phyloP scores from a whole-genome alignment of 1,284 basidiomycete species.

The Boletus subluridellus region DNA sequence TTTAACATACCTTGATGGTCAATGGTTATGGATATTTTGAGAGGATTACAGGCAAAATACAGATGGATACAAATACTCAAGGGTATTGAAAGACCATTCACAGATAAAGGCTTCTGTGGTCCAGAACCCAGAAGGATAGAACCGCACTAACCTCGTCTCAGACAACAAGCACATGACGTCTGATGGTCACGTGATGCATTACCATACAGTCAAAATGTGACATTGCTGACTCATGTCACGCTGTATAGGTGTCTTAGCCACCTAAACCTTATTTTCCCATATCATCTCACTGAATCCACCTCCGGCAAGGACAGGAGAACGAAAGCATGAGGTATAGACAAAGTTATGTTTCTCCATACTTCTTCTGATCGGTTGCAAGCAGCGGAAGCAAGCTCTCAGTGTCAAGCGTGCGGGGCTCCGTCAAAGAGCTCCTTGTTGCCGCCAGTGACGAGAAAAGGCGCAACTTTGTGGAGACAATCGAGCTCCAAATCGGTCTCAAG shows the following conservation, averaged over 20 bases:
- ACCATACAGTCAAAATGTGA: slow-evolving; percentile 9
- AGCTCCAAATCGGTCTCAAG: slow-evolving; percentile 96
- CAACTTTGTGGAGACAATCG: slow-evolving; percentile 91
- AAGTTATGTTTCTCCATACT: not conserved
- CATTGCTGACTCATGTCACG: slow-evolving; percentile 30
- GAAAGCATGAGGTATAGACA: slow-evolving; percentile 32
- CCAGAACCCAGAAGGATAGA: not conserved
- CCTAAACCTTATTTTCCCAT: slow-evolving; percentile 31
- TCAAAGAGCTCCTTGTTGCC: slow-evolving; percentile 78
- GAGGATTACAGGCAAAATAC: not conserved
- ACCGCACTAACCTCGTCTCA: not conserved
- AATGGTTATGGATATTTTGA: not conserved
- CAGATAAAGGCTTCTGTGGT: slow-evolving; percentile 10
- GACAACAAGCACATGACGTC: slow-evolving; percentile 15
- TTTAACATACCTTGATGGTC: slow-evolving; percentile 3
- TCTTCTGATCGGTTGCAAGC: slow-evolving; percentile 6
- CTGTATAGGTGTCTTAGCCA: slow-evolving; percentile 35
- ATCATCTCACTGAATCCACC: slow-evolving; percentile 22
- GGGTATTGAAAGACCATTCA: slow-evolving; percentile 15
- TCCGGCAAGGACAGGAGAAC: slow-evolving; percentile 11
- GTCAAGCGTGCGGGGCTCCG: slow-evolving; percentile 96
- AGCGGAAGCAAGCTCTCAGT: slow-evolving; percentile 80
- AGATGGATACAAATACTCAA: not conserved
- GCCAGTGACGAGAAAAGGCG: slow-evolving; percentile 81
- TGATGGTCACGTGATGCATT: slow-evolving; percentile 15